A percentile compares a stretch with the other conserved stretches of the same genome.
Conservation (phyloP, 352 stramenopile species). For the Phytophthora melonis region DNA sequence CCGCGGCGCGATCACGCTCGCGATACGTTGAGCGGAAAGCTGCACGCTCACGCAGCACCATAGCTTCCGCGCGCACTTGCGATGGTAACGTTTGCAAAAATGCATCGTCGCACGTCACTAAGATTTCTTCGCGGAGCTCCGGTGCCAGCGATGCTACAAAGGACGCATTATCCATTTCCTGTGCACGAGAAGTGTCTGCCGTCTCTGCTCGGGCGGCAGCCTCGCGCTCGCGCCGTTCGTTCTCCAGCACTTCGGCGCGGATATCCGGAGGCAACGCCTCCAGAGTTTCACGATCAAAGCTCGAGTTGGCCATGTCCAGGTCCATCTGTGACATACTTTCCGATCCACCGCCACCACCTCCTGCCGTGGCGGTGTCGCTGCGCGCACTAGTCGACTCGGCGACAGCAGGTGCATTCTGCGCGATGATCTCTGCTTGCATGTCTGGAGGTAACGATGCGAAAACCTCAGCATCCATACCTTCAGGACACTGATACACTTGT, state of each 20-base stretch:
- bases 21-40: constrained; percentile 80
- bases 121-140: constrained; percentile 96
- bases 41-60: constrained; percentile 95
- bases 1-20: constrained; percentile 41
- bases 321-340: constrained; percentile 85
- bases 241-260: constrained; percentile 96
- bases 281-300: constrained; percentile 95
- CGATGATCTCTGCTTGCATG: constrained; percentile 97
- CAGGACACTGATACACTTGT: constrained; percentile 78
- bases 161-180: constrained; percentile 99
- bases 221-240: constrained; percentile 94
- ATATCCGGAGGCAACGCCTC: constrained; percentile 98
- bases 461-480: constrained; percentile 97
- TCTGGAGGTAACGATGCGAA: constrained; percentile 96
- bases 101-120: constrained; percentile 95
- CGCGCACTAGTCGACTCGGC: constrained; percentile 33
- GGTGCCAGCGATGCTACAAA: constrained; percentile 97
- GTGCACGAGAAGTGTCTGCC: constrained; percentile 94
- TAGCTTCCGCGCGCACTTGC: constrained; percentile 95
- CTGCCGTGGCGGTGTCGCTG: constrained; percentile 44
- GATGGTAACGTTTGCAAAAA: constrained; percentile 96
- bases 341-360: constrained; percentile 40
- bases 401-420: constrained; percentile 65
- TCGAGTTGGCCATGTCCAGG: constrained; percentile 89
- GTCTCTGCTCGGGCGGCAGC: constrained; percentile 67